phyloP scores from a whole-genome alignment of 2,329 filamentous ascomycete species.

The Akanthomyces uredinophilus region DNA sequence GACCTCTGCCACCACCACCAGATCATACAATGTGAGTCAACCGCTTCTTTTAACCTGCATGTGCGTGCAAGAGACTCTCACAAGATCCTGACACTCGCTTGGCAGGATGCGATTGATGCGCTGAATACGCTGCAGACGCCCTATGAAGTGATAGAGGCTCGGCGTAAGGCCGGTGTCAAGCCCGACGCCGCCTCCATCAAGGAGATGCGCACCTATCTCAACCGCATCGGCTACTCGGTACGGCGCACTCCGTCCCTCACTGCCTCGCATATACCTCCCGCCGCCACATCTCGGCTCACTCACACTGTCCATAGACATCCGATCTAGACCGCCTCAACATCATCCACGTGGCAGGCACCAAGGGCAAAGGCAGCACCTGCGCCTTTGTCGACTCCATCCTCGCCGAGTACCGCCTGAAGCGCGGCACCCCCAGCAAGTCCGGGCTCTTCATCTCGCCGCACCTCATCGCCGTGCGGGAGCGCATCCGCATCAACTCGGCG shows the following conservation, averaged over 20 bases:
- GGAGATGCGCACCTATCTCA: conserved; percentile 75
- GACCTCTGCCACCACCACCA: conserved; percentile 23
- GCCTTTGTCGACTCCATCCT: conserved; percentile 63
- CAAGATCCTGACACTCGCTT: not conserved
- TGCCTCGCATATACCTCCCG: not conserved
- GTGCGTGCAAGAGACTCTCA: not conserved
- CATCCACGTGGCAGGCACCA: conserved; percentile 69
- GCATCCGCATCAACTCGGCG: conserved; percentile 56
- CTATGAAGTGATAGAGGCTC: conserved; percentile 71
- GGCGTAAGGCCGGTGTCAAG: conserved; percentile 66
- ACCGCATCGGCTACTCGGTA: conserved; percentile 69
- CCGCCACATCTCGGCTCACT: not conserved
- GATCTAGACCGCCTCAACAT: conserved; percentile 60
- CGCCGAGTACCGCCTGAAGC: conserved; percentile 38
- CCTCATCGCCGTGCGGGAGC: conserved; percentile 61
- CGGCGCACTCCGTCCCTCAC: conserved; percentile 13
- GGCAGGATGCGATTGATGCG: conserved; percentile 74
- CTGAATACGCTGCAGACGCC: conserved; percentile 92
- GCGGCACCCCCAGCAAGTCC: conserved; percentile 37
- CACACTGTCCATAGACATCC: conserved; percentile 24
- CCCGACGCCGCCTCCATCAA: conserved; percentile 66
- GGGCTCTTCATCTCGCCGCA: conserved; percentile 68
- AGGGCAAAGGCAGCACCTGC: conserved; percentile 70
- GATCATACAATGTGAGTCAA: conserved; percentile 32
- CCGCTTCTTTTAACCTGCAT: not conserved